Conservation (phyloP, 306 rosid species). For the Lathyrus tuberosus region DNA sequence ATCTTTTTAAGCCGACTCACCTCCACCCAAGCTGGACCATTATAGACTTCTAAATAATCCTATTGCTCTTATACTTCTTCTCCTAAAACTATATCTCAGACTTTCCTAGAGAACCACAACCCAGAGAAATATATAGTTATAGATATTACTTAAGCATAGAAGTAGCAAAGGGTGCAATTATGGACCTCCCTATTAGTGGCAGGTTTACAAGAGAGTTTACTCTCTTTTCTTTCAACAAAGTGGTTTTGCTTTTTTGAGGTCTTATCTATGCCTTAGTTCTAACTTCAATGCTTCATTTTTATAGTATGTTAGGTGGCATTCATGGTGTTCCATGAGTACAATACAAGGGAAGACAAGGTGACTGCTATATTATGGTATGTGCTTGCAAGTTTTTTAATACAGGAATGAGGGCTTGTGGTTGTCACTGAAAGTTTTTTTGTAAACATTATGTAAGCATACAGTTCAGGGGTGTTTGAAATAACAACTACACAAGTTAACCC, state of each 20-base stretch:
- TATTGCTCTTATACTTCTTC: no score
- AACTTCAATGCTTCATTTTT: constrained; percentile 12
- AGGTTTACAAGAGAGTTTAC: constrained; percentile 80
- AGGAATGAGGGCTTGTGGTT: constrained; percentile 25
- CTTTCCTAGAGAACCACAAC: no score
- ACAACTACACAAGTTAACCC: no score
- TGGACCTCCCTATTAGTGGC: constrained; percentile 98
- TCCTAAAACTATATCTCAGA: no score
- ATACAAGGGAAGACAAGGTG: constrained; percentile 90
- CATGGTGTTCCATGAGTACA: constrained; percentile 95
- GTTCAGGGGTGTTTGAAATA: constrained; percentile 98
- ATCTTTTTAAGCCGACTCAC: no score
- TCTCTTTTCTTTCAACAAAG: neutral
- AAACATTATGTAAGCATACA: constrained; percentile 33
- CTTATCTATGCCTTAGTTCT: constrained; percentile 16
- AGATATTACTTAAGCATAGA: constrained; percentile 59
- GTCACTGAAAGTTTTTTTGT: constrained; percentile 23
- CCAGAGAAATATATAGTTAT: neutral
- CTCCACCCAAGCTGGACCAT: no score
- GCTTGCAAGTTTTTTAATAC: constrained; percentile 1
- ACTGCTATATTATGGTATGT: constrained; percentile 89
- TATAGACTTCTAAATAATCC: no score
- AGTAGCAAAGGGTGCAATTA: constrained; percentile 92
- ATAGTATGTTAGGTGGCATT: constrained; percentile 87
- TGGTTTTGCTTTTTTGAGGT: constrained; percentile 2